Conservation (phyloP, 2,329 filamentous ascomycete species). For the Tothia fuscella region DNA sequence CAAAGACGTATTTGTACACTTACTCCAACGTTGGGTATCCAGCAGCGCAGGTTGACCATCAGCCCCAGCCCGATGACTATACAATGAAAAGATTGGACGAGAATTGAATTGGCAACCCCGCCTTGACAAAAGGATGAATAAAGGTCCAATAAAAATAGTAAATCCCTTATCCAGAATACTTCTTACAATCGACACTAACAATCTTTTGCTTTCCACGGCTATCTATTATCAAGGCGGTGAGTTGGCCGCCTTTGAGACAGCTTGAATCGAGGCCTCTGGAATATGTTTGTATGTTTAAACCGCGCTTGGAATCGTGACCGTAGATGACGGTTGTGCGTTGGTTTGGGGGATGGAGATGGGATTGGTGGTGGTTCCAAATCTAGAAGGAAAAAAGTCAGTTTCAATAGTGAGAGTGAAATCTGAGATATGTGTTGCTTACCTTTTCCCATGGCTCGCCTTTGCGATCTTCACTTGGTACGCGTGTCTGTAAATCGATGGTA, state of each 20-base stretch:
- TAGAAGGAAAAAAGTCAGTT: conserved; percentile 13
- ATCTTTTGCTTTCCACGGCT: conserved; percentile 20
- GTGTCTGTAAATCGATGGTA: conserved; percentile 53
- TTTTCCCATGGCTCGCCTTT: conserved; percentile 56
- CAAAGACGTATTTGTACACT: too few relatives aligned
- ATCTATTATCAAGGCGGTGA: conserved; percentile 69
- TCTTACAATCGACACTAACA: conserved; percentile 10
- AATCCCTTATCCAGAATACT: conserved; percentile 35
- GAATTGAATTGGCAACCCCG: too few relatives aligned
- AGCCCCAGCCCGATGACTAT: too few relatives aligned
- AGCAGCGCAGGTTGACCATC: too few relatives aligned
- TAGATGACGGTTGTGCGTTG: conserved; percentile 62
- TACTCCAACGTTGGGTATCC: too few relatives aligned
- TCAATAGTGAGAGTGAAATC: not conserved
- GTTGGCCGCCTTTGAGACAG: conserved; percentile 61
- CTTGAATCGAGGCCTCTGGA: conserved; percentile 77
- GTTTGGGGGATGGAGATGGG: conserved; percentile 20
- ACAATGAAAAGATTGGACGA: too few relatives aligned
- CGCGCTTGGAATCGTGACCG: conserved; percentile 69
- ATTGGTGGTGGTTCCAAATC: conserved; percentile 37
- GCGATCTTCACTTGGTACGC: conserved; percentile 41
- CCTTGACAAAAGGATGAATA: too few relatives aligned
- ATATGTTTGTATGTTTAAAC: conserved; percentile 55
- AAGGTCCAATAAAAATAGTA: too few relatives aligned
- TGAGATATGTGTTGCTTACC: conserved; percentile 19